A percentile compares a stretch with the other conserved stretches of the same genome.
Evolutionary conservation across 1,284 basidiomycete genomes (phyloP).

Genomic region (Ustilago curta): DNA sequence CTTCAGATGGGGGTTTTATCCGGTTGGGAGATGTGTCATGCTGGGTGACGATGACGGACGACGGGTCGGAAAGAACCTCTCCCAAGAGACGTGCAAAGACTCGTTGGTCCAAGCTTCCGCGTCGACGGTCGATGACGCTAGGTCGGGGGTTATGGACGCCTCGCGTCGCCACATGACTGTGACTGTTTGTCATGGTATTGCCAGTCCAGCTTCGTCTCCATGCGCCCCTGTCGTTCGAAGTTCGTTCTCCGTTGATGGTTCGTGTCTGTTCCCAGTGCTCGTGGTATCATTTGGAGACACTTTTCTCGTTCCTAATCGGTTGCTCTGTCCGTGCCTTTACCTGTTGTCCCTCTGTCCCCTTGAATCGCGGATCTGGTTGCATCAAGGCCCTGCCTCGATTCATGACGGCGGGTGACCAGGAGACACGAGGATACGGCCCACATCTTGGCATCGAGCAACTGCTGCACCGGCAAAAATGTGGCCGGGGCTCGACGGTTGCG

Average conservation of each 20-base stretch:
- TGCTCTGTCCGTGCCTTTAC: neutral
- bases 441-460: neutral
- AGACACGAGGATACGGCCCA: constrained; percentile 2
- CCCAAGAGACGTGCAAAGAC: neutral
- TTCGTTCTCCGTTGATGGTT: neutral
- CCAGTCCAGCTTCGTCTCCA: neutral
- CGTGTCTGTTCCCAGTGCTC: too few species aligned
- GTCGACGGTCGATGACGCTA: constrained; percentile 3
- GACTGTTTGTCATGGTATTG: neutral
- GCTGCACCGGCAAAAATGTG: neutral
- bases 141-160: neutral
- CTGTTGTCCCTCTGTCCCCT: neutral
- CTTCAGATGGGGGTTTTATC: neutral
- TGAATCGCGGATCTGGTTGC: neutral
- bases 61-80: constrained; percentile 3
- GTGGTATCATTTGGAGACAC: too few species aligned
- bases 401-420: neutral
- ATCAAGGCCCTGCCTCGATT: neutral
- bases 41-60: neutral
- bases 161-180: constrained; percentile 8
- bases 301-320: neutral
- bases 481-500: constrained; percentile 9
- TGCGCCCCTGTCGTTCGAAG: too few species aligned
- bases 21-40: neutral
- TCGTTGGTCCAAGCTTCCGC: neutral